Base-by-base conservation (phyloP, 495 filamentous ascomycete species). In the Penicillium ucsense region DNA sequence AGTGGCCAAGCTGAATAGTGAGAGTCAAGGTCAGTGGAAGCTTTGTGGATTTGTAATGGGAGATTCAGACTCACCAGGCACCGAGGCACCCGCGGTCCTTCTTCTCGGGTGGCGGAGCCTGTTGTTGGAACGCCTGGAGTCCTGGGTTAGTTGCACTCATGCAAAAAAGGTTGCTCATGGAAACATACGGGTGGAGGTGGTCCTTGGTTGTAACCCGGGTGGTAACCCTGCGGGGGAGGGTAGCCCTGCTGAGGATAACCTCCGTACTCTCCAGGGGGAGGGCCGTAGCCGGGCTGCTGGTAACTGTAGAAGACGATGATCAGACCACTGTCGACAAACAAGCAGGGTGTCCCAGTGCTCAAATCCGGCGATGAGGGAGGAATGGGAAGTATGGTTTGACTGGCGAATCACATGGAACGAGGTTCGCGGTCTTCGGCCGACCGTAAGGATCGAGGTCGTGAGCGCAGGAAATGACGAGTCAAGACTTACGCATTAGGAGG, bases 81-180 rank as follows among this genome's bases (percentile, higher is more conserved):
- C 68, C 66, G 49, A 89, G 70, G 51, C 83, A 87, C 43, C 83
- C 83, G 11, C 68, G 65, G 46, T 77, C 46, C 6, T 57, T 62
- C 46, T 74, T 67, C n/a, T n/a, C n/a, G n/a, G n/a, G n/a, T n/a
- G n/a, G n/a, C n/a, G n/a, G n/a, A n/a, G n/a, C n/a, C n/a, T n/a
- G n/a, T n/a, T n/a, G n/a, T n/a, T n/a, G n/a, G n/a, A n/a, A n/a
- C n/a, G n/a, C n/a, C n/a, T n/a, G n/a, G n/a, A n/a, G n/a, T n/a
- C n/a, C n/a, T n/a, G n/a, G n/a, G n/a, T n/a, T n/a, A n/a, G n/a
- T n/a, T n/a, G n/a, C n/a, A n/a, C n/a, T n/a, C n/a, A n/a, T n/a
- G n/a, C n/a, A n/a, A n/a, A n/a, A n/a, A n/a, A n/a, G n/a, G n/a
- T n/a, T n/a, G n/a, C 3, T 20, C 36, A 0, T 20, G n/a, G n/a